Base-by-base conservation (phyloP, 2,329 filamentous ascomycete genomes). In the Rhytidhysteron rufulum region DNA sequence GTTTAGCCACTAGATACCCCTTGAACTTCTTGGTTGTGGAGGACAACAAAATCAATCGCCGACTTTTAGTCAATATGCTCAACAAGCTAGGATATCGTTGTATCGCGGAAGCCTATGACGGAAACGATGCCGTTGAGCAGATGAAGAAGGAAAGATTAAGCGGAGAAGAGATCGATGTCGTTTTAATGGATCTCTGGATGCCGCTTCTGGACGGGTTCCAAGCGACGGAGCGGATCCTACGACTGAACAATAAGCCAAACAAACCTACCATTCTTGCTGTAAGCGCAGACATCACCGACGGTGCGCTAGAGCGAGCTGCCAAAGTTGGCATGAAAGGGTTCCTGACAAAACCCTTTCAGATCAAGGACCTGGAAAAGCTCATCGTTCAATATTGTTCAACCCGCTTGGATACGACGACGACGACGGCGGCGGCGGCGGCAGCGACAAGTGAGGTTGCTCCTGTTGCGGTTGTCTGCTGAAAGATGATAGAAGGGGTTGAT, bases 181-280 rank as follows among this genome's bases (percentile, higher is more conserved):
- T 87, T 18, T 65, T 86, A 31, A 87, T 87, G 83, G 83, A 87
- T 60, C 72, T 87, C 8, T 87, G 83, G 83, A 87, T 87, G 82
- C 83, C 83, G 1, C 71, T 80, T 48, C 81, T 86, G 71, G 83
- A 86, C 54, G 83, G 83, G 1, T 86, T 85, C 48, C 78, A 86
- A 55, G 83, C 83, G 2, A 79, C 83, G 0, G 72, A 77, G 51
- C 68, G 71, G 34, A 87, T 87, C 31, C 62, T 85, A 9, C 64
- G 68, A 18, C 73, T 82, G 68, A 58, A 69, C n/a, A 62, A 41
- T 10, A 42, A 39, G 17, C 41, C 46, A 9, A n/a, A n/a, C n/a
- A 52, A 45, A 31, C 67, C 71, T 31, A 70, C 71, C 24, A 65
- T 85, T 27, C 67, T 85, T 20, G 82, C 82, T 2, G 80, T 85